A percentile compares a stretch with the other conserved stretches of the same genome.
Evolutionary conservation across 1,139 yeast species (phyloP).

Genomic region (Suhomyces wounanorum): DNA sequence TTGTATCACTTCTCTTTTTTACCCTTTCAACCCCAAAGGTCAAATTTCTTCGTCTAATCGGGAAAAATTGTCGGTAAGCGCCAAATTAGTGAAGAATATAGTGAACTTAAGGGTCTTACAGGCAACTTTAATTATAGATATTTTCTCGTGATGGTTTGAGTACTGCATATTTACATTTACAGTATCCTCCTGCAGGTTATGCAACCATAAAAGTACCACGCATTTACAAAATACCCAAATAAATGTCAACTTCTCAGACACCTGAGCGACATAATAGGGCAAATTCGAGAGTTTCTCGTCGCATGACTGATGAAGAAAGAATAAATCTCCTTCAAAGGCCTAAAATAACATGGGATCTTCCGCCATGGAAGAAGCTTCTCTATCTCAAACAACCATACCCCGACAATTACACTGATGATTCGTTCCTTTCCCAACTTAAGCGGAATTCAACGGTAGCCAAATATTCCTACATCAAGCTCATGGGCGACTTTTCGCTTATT

Average conservation of each 20-base stretch:
- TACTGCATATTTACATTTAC: no score
- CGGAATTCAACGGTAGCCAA: conserved; percentile 74
- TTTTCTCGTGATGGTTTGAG: no score
- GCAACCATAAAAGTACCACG: background rate
- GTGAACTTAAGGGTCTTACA: no score
- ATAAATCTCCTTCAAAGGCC: background rate
- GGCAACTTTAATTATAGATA: no score
- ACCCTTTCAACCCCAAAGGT: no score
- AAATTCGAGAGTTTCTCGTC: background rate
- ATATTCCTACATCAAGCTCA: conserved; percentile 63
- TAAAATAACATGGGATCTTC: conserved; percentile 6
- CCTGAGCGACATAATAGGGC: background rate
- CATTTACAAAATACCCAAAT: background rate
- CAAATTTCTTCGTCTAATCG: no score
- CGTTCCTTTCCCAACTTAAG: conserved; percentile 76
- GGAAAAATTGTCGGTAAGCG: no score
- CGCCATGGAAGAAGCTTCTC: conserved; percentile 79
- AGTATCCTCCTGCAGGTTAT: background rate
- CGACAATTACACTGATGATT: conserved; percentile 83
- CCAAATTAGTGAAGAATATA: no score
- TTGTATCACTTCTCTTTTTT: no score
- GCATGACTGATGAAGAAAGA: background rate
- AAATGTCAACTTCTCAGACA: background rate
- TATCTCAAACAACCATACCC: conserved; percentile 88
- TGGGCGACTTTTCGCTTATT: conserved; percentile 68